Evolutionary conservation across 257 asterid species (phyloP), one percentile per base, ranked within the genome.

Genomic region (Euphrasia confusa): DNA sequence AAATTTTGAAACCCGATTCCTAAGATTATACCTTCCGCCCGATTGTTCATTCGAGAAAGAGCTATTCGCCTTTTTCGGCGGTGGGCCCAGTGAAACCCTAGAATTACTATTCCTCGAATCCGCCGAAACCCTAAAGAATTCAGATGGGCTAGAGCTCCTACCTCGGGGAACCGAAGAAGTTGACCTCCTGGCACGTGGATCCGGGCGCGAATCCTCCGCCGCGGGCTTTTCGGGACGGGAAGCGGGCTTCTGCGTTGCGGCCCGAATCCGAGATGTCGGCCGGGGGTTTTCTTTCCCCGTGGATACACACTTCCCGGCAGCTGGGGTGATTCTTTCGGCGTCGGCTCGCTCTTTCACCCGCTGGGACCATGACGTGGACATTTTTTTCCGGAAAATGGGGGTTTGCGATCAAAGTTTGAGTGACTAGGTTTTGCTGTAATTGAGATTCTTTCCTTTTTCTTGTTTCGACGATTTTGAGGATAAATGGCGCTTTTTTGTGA

Each of bases 141-240:
- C 87, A 63, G 77, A 81, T 7, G 96, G 96, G 61, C 94, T 85
- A 78, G 84, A 71, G 71, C 89, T 85, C 83, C 96, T 81, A 83
- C 89, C 96, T 83, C 94, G 77, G 40, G 92, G 83, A n/a, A 82
- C 86, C 8, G 95, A 80, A 4, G 87, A 72, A 60, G 84, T 75
- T 7, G 89, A 85, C 83, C 76, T 59, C 71, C 89, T 68, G 33
- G 66, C 61, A 42, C 84, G 89, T 15, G 79, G 61, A 15, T 77
- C 81, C 26, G 68, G 59, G 42, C 84, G 92, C 13, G 79, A 58
- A 21, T 75, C 81, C 18, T 68, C 68, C 1, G 69, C 79, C 7
- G 78, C 70, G 0, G 68, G 78, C 68, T 85, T 88, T n/a, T n/a
- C 90, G 6, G 89, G 76, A 63, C 78, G 68, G 14, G 82, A 89